Evolutionary conservation across 2,329 filamentous ascomycete species (phyloP).

Genomic region (Neopestalotiopsis rosae): DNA sequence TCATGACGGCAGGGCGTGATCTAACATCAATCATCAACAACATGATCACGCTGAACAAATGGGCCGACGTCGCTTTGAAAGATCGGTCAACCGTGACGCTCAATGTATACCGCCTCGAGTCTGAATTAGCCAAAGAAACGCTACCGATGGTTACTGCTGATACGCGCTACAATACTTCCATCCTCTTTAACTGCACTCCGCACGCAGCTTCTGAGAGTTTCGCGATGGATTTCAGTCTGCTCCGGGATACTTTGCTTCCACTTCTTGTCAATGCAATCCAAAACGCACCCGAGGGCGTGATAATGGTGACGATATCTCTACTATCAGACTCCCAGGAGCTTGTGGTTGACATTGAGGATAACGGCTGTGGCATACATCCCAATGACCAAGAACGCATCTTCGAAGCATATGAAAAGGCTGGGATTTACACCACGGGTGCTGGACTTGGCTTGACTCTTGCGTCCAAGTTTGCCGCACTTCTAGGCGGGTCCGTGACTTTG

Average conservation of each 20-base stretch:
- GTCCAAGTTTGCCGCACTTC: constrained; percentile 43
- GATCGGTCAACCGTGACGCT: constrained; percentile 34
- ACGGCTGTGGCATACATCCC: constrained; percentile 43
- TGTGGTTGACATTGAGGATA: constrained; percentile 47
- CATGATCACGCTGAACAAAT: constrained; percentile 46
- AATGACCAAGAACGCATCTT: constrained; percentile 46
- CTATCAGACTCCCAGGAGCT: constrained; percentile 35
- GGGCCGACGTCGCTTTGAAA: constrained; percentile 39
- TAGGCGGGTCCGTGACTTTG: constrained; percentile 43
- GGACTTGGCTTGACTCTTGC: constrained; percentile 50
- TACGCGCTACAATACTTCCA: neutral
- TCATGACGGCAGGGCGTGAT: constrained; percentile 45
- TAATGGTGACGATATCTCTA: constrained; percentile 40
- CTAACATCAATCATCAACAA: constrained; percentile 50
- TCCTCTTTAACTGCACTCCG: neutral
- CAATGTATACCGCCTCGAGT: neutral
- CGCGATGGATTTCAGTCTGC: constrained; percentile 41
- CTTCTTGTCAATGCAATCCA: constrained; percentile 48
- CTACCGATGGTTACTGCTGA: neutral
- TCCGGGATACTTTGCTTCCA: constrained; percentile 48
- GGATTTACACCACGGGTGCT: constrained; percentile 41
- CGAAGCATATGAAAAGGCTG: constrained; percentile 47
- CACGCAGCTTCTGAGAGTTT: constrained; percentile 33
- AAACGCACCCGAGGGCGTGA: constrained; percentile 41
- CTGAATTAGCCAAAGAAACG: neutral